Conservation (phyloP, 1,284 basidiomycete species). For the Puccinia horiana region DNA sequence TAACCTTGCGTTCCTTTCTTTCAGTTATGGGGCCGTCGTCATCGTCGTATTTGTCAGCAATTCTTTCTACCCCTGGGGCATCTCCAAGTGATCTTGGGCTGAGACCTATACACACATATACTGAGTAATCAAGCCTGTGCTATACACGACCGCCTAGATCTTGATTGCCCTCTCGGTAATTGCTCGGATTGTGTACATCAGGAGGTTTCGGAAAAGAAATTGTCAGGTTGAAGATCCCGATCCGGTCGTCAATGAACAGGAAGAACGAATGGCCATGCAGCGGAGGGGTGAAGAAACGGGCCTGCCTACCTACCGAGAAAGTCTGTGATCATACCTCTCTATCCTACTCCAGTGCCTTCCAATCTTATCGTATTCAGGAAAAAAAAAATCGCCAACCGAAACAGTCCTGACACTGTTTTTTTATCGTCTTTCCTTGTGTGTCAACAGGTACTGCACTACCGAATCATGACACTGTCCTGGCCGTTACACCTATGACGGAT, state of each 20-base stretch:
- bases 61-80: not conserved
- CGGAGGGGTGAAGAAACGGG: constrained; percentile 42
- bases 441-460: not conserved
- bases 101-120: not conserved
- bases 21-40: constrained; percentile 37
- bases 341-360: too few relatives aligned
- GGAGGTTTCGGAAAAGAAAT: not conserved
- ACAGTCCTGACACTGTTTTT: not conserved
- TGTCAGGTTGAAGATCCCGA: not conserved
- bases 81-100: not conserved
- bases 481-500: not conserved
- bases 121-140: not conserved
- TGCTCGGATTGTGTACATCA: constrained; percentile 35
- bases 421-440: not conserved
- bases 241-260: not conserved
- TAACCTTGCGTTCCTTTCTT: not conserved
- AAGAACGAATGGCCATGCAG: constrained; percentile 41
- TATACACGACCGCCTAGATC: not conserved
- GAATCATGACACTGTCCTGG: not conserved
- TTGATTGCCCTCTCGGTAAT: constrained; percentile 17
- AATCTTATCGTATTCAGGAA: too few relatives aligned
- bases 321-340: not conserved
- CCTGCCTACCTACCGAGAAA: constrained; percentile 44
- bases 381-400: too few relatives aligned
- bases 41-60: constrained; percentile 39